phyloP scores from a whole-genome alignment of 2,329 filamentous ascomycete species.

The Colletotrichum sp. region DNA sequence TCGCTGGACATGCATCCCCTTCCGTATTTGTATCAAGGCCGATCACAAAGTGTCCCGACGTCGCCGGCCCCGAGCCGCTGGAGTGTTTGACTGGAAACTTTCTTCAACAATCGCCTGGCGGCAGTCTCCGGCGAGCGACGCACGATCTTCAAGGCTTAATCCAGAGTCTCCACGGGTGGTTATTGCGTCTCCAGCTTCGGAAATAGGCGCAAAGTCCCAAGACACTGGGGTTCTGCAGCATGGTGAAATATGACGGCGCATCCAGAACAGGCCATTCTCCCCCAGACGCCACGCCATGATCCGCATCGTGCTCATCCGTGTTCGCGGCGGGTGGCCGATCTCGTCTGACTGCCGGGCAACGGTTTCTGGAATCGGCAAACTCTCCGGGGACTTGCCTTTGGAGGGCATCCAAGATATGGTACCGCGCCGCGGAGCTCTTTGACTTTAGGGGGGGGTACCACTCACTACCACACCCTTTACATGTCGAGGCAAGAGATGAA shows the following conservation, averaged over 20 bases:
- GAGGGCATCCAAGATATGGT: neutral
- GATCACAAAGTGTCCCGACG: neutral
- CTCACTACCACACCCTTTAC: neutral
- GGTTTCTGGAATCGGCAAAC: slow-evolving; percentile 3
- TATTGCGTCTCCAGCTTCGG: neutral
- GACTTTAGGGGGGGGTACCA: neutral
- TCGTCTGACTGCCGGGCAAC: slow-evolving; percentile 9
- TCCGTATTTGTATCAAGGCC: neutral
- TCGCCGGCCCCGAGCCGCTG: neutral
- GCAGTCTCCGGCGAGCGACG: neutral
- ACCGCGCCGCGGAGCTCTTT: neutral
- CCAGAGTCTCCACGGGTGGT: neutral
- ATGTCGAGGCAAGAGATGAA: neutral
- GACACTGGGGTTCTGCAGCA: neutral
- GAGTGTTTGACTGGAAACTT: neutral
- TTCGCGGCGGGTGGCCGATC: slow-evolving; percentile 3
- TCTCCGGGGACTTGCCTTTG: neutral
- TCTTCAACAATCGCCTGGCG: neutral
- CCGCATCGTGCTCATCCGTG: neutral
- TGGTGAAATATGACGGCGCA: slow-evolving; percentile 1
- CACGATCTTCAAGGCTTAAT: neutral
- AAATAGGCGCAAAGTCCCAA: neutral
- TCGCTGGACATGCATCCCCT: neutral
- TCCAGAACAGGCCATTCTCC: slow-evolving; percentile 13
- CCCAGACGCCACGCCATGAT: slow-evolving; percentile 7